Evolutionary conservation across 345 rosid genomes (phyloP).

Genomic region (Cardiospermum halicacabum): DNA sequence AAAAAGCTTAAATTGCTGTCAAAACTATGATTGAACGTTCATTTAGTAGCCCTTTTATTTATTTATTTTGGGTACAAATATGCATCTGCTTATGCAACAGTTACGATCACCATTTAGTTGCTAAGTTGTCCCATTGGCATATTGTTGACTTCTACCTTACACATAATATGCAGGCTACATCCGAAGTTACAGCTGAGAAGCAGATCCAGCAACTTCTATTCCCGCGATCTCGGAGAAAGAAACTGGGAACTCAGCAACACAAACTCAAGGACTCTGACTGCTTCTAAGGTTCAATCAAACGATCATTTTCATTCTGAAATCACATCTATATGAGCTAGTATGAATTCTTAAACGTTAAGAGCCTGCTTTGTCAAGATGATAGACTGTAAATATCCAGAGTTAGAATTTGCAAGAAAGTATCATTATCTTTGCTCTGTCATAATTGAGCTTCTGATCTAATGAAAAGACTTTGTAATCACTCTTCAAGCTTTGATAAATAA

Average conservation of each 20-base stretch:
- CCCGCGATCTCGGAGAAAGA: constrained; percentile 80
- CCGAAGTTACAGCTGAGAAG: constrained; percentile 77
- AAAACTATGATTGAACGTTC: background rate
- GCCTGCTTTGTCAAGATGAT: background rate
- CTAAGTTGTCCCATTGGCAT: background rate
- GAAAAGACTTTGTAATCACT: background rate
- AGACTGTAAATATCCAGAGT: background rate
- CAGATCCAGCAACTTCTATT: constrained; percentile 77
- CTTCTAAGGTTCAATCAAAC: constrained; percentile 10
- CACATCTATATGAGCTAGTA: background rate
- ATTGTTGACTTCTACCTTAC: background rate
- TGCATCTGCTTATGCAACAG: background rate
- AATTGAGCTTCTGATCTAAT: background rate
- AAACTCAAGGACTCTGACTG: constrained; percentile 23
- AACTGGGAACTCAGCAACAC: constrained; percentile 45
- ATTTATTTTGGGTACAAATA: background rate
- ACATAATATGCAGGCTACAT: constrained; percentile 47
- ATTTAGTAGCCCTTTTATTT: background rate
- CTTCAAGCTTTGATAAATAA: background rate
- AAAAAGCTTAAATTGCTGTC: constrained; percentile 10
- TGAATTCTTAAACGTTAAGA: background rate
- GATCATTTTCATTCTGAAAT: background rate
- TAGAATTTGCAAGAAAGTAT: background rate
- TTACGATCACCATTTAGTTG: background rate
- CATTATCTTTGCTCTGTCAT: background rate